These are phyloP conservation scores for Penicillium sp. DNA, from an alignment of 2,329 filamentous ascomycete species.

Conservation along the genomic window DNA sequence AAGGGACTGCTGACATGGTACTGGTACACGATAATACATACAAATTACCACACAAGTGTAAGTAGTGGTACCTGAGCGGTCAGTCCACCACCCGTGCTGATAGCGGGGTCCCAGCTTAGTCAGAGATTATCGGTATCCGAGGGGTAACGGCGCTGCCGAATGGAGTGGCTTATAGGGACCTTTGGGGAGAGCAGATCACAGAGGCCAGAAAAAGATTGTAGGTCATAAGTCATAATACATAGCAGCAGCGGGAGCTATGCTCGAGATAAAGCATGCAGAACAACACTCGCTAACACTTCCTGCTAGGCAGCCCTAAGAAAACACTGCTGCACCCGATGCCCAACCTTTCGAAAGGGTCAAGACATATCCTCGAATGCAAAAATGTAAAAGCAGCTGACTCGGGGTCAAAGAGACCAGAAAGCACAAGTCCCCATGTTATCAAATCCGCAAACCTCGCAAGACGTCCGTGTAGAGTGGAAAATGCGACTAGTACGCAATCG, in stretches of 20 bases:
- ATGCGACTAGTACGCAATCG: conserved; percentile 19
- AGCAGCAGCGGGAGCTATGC: too few species aligned
- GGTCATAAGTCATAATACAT: too few species aligned
- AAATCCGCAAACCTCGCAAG: neutral
- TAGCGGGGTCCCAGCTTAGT: conserved; percentile 17
- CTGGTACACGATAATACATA: neutral
- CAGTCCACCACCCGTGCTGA: conserved; percentile 6
- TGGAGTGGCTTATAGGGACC: neutral
- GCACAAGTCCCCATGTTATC: too few species aligned
- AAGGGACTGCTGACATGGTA: conserved; percentile 4
- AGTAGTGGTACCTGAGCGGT: conserved; percentile 12
- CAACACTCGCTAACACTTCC: too few species aligned
- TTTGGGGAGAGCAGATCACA: neutral
- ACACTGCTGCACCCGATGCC: too few species aligned
- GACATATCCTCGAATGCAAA: too few species aligned
- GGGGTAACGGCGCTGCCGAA: conserved; percentile 5
- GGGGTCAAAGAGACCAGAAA: too few species aligned
- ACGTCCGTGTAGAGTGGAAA: neutral
- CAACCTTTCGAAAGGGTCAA: too few species aligned
- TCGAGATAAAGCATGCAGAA: too few species aligned
- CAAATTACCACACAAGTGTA: neutral
- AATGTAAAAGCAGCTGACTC: too few species aligned
- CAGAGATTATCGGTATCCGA: conserved; percentile 12
- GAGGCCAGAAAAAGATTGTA: too few species aligned
- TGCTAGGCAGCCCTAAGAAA: too few species aligned